These are phyloP conservation scores for Chrysopogon serrulatus DNA, from an alignment of 176 grass and related monocot genomes.

Conservation along the genomic window DNA sequence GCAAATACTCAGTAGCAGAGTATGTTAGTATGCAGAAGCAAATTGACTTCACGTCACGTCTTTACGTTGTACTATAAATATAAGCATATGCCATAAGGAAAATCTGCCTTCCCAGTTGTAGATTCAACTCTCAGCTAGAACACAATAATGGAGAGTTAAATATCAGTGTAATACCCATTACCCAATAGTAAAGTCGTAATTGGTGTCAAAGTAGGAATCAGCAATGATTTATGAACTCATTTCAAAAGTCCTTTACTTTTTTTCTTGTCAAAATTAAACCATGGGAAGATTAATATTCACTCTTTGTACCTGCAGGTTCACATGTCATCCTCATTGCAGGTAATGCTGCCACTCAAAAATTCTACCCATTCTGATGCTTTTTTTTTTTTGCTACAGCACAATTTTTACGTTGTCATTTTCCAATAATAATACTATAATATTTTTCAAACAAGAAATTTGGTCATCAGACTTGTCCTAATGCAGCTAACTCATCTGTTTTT, in stretches of 20 bases:
- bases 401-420: neutral
- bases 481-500: neutral
- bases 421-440: neutral
- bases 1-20: neutral
- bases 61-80: neutral
- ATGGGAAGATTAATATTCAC: neutral
- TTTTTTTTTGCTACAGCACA: too few species aligned
- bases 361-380: too few species aligned
- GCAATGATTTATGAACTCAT: neutral
- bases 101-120: neutral
- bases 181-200: neutral
- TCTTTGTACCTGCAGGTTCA: slow-evolving; percentile 35
- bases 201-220: neutral
- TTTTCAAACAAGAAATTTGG: neutral
- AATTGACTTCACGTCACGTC: neutral
- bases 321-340: slow-evolving; percentile 28
- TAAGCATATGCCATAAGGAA: neutral
- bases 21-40: neutral
- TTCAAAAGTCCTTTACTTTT: neutral
- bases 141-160: neutral
- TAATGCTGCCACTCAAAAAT: neutral
- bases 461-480: neutral
- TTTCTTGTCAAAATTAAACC: neutral
- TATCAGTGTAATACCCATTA: neutral
- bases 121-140: neutral